A percentile compares a stretch with the other conserved stretches of the same genome.
phyloP scores from a whole-genome alignment of 176 grass and related monocot species.

The maize (Zea mays) region Zm-B73-REFERENCE-NAM-5.0 NC_050102.1:1059001-1059500 shows the following conservation, averaged over 20 bases:
- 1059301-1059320: too few relatives aligned
- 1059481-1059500: too few relatives aligned
- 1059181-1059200: neutral
- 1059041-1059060: constrained; percentile 15
- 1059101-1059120: neutral
- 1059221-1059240: neutral
- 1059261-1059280: neutral
- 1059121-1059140: neutral
- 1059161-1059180: neutral
- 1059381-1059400: too few relatives aligned
- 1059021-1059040: constrained; percentile 49
- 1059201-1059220: neutral
- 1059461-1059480: too few relatives aligned
- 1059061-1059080: constrained; percentile 21
- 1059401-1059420: too few relatives aligned
- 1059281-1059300: too few relatives aligned
- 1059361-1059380: too few relatives aligned
- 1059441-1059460: too few relatives aligned
- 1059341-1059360: too few relatives aligned
- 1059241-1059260: neutral
- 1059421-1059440: too few relatives aligned
- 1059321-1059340: too few relatives aligned
- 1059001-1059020: constrained; percentile 57
- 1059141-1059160: neutral
- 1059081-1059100: neutral